Evolutionary conservation across 1,284 basidiomycete species (phyloP), one percentile per base, ranked within the genome.

Genomic region (Pholiota adiposa): DNA sequence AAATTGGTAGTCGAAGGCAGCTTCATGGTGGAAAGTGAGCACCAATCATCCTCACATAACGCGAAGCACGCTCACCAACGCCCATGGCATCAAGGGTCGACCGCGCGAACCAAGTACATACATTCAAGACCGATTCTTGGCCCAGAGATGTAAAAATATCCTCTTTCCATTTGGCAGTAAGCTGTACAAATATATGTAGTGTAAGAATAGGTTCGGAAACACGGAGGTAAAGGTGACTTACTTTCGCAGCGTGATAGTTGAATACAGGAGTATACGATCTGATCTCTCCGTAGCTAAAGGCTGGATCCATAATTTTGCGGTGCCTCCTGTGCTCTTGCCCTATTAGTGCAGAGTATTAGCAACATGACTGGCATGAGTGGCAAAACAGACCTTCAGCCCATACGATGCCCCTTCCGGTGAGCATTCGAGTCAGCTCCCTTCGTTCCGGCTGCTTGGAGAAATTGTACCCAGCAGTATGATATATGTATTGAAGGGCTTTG

Each of bases 1-100:
- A 44, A 82, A 80, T 29, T 72, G 69, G 60, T 79, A 73, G 52
- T 78, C 78, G 57, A 82, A 83, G 43, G 75, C 79, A 55, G 73
- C 79, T 81, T 44, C 44, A 59, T 54, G 25, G 52, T 43, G 48
- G 52, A 29, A 14, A 48, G 19, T 41, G 29, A 19, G 19, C 27
- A 7, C 23, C 4, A 21, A 50, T 51, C 8, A 25, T 46, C 21
- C 27, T 8, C 31, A 12, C 23, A 9, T 11, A 34, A 25, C 12
- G 36, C 4, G 19, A 18, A 44, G 21, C 12, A 19, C 1, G 27
- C 62, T 34, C 60, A 79, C 81, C 77, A 68, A 77, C 71, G 3
- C 80, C 82, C 36, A 83, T 78, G 6, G 77, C 76, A 69, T 83
- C 82, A 50, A 83, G 62, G 9, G 79, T 74, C 2, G 76, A 77